Base-by-base conservation (phyloP, 108 stramenopile genomes). In the Cyclotella sp. region DNA sequence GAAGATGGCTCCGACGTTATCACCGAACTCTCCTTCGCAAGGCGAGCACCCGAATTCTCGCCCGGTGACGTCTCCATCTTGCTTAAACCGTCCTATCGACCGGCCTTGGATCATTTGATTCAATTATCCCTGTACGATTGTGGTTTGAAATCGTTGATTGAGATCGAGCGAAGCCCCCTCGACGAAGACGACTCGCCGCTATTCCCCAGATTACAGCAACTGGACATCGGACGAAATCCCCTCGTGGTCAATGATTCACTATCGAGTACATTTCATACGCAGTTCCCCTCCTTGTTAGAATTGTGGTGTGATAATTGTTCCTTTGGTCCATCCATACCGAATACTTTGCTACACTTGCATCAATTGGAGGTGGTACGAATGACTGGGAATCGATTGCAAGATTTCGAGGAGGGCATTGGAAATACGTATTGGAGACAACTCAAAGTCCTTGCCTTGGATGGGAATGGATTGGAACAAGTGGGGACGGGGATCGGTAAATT, bases 171-270 rank as follows among this genome's bases (percentile, higher is more conserved):
- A 15, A 34, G 39, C 15, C 16, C 26, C 16, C 14, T 19, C 21
- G 24, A 24, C 14, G 24, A 58, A 1, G 67, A 66, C 24, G 43
- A 52, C 30, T 9, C 11, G n/a, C 49, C n/a, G 5, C 0, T 74
- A 18, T 55, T 81, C 43, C 86, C 87, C 14, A 78, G 74, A 16
- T 54, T 90, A 42, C 72, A 82, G 49, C 83, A 71, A 30, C 61
- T 90, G 10, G 85, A 90, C 76, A 60, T 90, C n/a, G 90, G 90
- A 53, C 67, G 87, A 0, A 90, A 90, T 78, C 90, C 90, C 9
- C 27, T 85, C 6, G 18, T 74, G 5, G 60, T 59, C 13, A 74
- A 74, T 55, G 63, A 63, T 6, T 74, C 73, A 15, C 63, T 74
- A 4, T 47, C 73, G 40, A 11, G 7, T 19, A 54, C 63, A 43